phyloP scores from a whole-genome alignment of 345 rosid species.

The Eutrema japonicum region DNA sequence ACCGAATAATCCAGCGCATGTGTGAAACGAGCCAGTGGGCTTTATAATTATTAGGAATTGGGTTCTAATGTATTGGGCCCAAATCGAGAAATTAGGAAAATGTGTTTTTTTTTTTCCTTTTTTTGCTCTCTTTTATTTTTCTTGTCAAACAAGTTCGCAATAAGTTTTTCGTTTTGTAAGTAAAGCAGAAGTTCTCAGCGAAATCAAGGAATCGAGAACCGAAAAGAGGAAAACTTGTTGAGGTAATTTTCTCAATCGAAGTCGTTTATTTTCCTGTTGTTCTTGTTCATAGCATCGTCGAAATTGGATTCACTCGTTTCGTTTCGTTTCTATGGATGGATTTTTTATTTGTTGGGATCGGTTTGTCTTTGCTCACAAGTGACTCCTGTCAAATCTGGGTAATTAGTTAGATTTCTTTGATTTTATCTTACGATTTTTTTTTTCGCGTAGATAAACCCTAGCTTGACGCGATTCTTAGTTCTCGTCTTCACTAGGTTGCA shows the following conservation, averaged over 20 bases:
- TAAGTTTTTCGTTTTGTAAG: background rate
- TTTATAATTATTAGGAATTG: background rate
- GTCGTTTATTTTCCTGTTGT: background rate
- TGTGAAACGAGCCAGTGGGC: background rate
- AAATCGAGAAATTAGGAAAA: background rate
- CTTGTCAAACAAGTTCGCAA: slow-evolving; percentile 18
- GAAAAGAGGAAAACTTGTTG: background rate
- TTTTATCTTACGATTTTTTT: background rate
- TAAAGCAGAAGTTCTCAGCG: slow-evolving; percentile 6
- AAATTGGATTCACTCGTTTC: background rate
- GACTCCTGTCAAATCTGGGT: background rate
- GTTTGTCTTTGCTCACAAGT: background rate
- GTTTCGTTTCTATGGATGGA: background rate
- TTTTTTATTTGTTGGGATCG: background rate
- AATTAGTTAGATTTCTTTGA: background rate
- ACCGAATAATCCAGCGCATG: background rate
- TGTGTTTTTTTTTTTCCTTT: background rate
- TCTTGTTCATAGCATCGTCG: background rate
- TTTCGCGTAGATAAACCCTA: slow-evolving; percentile 5
- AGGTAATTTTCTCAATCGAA: background rate
- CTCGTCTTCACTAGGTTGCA: background rate
- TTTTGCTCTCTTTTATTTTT: background rate
- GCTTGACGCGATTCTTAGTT: background rate
- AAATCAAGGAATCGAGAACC: slow-evolving; percentile 25
- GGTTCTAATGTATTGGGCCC: background rate